Evolutionary conservation across 805 yeast species (phyloP), one percentile per base, ranked within the genome.

Genomic region (Candida stauntonica): DNA sequence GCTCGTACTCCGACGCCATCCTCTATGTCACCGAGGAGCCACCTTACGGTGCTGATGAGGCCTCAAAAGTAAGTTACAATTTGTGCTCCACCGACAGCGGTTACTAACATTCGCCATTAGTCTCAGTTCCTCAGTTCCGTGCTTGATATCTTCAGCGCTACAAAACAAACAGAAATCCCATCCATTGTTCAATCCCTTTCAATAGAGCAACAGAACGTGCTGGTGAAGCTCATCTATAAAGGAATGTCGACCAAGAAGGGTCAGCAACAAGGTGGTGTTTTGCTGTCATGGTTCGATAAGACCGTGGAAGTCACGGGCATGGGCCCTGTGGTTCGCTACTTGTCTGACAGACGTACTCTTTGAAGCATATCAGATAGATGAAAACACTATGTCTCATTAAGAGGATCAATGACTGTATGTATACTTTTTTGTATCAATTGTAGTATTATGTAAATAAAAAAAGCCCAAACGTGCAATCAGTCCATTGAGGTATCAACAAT

Each of bases 201-300:
- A 29, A 51, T 73, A 14, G 80, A 76, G 42, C 85, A 87, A 57
- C 83, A 81, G 49, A 91, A 86, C 51, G 78, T 75, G 2, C 73
- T 93, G 54, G 70, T 88, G 32, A 93, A 93, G 60, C 86, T 84
- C 59, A 67, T 93, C 38, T 93, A 89, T 64, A 82, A 81, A 54
- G 87, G 87, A 21, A 87, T 93, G 95, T 67, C 79, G 31, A 64
- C 80, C 9, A 73, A 80, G 21, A 79, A 77, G 49, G 89, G 93
- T 9, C 86, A 86, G 47, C 85, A 82, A 52, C 87, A 81, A 47
- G 95, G 96, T 15, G 95, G 95, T 33, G 71, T 81, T 33, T 62
- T 93, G 50, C 74, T 93, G 51, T 77, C 82, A 23, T 93, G 99
- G 99, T 86, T 82, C 58, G 97, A 91, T 51, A 88, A 87, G 63